Evolutionary conservation across 1,139 yeast genomes (phyloP), one percentile per base, ranked within the genome.

Genomic region (Zygoascus meyerae): DNA sequence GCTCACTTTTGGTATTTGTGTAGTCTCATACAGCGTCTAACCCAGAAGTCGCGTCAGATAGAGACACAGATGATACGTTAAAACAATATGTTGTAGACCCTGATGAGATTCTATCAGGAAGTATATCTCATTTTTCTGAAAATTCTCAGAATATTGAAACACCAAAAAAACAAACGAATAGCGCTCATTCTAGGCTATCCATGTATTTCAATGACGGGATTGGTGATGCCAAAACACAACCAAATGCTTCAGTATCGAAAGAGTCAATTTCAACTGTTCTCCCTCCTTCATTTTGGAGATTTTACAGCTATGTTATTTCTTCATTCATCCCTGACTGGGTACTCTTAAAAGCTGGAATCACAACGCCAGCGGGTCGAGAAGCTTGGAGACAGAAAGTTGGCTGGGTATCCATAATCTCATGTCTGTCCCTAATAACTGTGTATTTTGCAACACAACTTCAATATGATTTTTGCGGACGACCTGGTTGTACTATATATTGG

Each of bases 321-420:
- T 82, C 85, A 61, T 84, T 94, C 86, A 83, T 94, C 87, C 89
- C 92, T 2, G 95, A 95, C 1, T 73, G 79, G 10, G 52, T 86
- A n/a, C 68, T 89, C 54, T 69, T 68, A 44, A 61, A 81, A 43
- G 79, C 76, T 64, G 96, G 96, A 1, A 74, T 86, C 68, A 73
- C 73, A 31, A 77, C 82, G 34, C 77, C 77, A 55, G 83, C 79
- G 44, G 77, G 90, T 57, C 95, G 86, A 63, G 77, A 78, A 67
- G 96, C 96, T 0, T 89, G 97, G 97, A 74, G 96, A 61, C 96
- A 89, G 63, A 89, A 89, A 62, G 79, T 86, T 38, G 96, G 84
- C 1, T 70, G 87, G 47, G 69, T 89, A 39, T 74, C 89, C 1
- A 71, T 87, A 48, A 86, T 89, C 54, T 57, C 79, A 14, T 75